These are phyloP conservation scores for Thermomucor indicae-seudaticae DNA, from an alignment of 371 early-diverging fungal species.

Conservation along the genomic window DNA sequence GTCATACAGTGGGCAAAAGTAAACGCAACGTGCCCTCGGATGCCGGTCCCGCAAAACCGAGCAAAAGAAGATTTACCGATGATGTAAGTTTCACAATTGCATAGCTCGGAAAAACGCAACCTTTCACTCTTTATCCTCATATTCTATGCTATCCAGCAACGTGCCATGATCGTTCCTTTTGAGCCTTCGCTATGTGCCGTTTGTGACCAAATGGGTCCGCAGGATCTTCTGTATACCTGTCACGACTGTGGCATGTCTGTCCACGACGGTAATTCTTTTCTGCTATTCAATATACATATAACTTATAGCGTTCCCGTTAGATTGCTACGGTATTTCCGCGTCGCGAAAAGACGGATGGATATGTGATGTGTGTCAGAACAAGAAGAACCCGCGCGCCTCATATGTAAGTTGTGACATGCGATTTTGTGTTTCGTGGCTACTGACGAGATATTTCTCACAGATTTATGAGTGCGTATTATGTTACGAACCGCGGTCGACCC, in stretches of 20 bases:
- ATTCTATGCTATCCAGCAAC: no score
- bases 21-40: no score
- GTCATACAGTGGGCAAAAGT: no score
- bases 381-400: slow-evolving; percentile 52
- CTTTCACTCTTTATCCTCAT: background rate
- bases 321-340: slow-evolving; percentile 46
- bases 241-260: slow-evolving; percentile 56
- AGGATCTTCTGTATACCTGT: slow-evolving; percentile 40
- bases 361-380: slow-evolving; percentile 65
- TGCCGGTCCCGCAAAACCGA: no score
- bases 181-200: slow-evolving; percentile 45
- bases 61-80: no score
- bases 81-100: no score
- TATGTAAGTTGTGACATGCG: slow-evolving; percentile 27
- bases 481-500: slow-evolving; percentile 21
- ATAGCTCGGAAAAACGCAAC: no score
- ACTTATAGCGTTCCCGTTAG: no score
- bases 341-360: slow-evolving; percentile 38
- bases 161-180: no score
- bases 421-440: background rate
- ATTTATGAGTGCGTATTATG: slow-evolving; percentile 62
- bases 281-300: no score
- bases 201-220: slow-evolving; percentile 26
- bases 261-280: slow-evolving; percentile 56
- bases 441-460: slow-evolving; percentile 12